Evolutionary conservation across 2,329 filamentous ascomycete species (phyloP).

Genomic region (Penicillium sp.): DNA sequence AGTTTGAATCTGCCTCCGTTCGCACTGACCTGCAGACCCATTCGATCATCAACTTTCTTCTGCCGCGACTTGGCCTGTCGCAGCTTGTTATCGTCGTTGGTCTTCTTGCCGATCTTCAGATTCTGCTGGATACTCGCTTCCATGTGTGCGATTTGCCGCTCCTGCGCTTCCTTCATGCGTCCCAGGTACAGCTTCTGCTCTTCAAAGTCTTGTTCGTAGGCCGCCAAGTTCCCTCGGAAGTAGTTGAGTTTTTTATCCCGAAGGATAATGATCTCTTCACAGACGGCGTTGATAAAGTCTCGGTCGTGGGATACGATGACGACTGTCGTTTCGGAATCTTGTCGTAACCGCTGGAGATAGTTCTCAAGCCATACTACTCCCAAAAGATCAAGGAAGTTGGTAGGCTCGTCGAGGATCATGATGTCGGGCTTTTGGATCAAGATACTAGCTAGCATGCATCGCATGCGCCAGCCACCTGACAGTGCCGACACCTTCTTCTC

Average conservation of each 20-base stretch:
- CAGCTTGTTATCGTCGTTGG: constrained; percentile 77
- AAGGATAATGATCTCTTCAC: constrained; percentile 68
- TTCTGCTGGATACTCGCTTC: constrained; percentile 71
- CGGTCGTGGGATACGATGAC: constrained; percentile 80
- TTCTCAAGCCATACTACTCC: constrained; percentile 81
- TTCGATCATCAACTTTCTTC: constrained; percentile 77
- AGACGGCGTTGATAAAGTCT: constrained; percentile 71
- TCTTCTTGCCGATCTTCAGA: constrained; percentile 67
- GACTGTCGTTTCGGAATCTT: constrained; percentile 56
- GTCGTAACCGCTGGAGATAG: constrained; percentile 57
- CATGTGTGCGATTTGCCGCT: constrained; percentile 74
- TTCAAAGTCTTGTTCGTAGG: constrained; percentile 63
- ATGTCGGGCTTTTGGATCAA: constrained; percentile 71
- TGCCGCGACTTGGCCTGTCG: constrained; percentile 79
- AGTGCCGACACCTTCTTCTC: constrained; percentile 58
- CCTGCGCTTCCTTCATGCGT: constrained; percentile 75
- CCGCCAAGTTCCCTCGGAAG: constrained; percentile 68
- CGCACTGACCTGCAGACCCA: constrained; percentile 68
- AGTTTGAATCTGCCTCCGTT: constrained; percentile 74
- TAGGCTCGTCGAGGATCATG: constrained; percentile 78
- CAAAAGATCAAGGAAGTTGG: constrained; percentile 77
- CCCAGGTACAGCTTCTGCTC: constrained; percentile 62
- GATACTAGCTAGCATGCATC: constrained; percentile 58
- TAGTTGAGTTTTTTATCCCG: constrained; percentile 66
- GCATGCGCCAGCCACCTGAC: constrained; percentile 74